These are phyloP conservation scores for Candida mesenterica DNA, from an alignment of 1,139 yeast genomes.

Conservation along the genomic window DNA sequence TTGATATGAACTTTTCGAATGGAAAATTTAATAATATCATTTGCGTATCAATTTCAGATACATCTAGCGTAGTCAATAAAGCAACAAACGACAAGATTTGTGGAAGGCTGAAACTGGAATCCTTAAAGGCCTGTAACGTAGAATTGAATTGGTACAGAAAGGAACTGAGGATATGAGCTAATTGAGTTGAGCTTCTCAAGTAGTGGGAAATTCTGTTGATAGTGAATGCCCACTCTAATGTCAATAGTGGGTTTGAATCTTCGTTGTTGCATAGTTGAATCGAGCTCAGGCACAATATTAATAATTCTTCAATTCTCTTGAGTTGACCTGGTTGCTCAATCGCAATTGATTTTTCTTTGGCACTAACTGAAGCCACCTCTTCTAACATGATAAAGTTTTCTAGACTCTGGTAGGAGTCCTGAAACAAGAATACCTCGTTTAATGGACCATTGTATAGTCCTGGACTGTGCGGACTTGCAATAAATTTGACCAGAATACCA, in stretches of 20 bases:
- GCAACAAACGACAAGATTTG: conserved; percentile 2
- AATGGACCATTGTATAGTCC: conserved; percentile 11
- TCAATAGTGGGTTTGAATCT: conserved; percentile 3
- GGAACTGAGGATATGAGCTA: conserved; percentile 9
- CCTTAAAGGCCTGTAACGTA: conserved; percentile 9
- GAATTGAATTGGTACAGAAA: conserved; percentile 13
- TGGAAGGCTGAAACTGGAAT: conserved; percentile 1
- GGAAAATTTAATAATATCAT: conserved; percentile 4
- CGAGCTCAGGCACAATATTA: conserved; percentile 9
- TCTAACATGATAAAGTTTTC: conserved; percentile 13
- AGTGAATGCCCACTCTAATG: conserved; percentile 15
- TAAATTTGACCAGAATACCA: conserved; percentile 18
- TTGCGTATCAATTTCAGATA: conserved; percentile 1
- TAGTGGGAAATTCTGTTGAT: conserved; percentile 7
- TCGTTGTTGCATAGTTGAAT: conserved; percentile 3
- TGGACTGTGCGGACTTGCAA: neutral
- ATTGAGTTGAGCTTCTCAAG: conserved; percentile 6
- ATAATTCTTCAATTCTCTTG: conserved; percentile 8
- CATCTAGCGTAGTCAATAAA: conserved; percentile 5
- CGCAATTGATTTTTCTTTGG: neutral
- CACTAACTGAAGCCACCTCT: neutral
- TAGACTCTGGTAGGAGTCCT: conserved; percentile 7
- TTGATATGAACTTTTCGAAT: conserved; percentile 7
- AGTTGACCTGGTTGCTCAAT: conserved; percentile 9
- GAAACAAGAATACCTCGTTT: conserved; percentile 10